phyloP scores from a whole-genome alignment of 768 basidiomycete species.

The Boletus tylopilopsis region DNA sequence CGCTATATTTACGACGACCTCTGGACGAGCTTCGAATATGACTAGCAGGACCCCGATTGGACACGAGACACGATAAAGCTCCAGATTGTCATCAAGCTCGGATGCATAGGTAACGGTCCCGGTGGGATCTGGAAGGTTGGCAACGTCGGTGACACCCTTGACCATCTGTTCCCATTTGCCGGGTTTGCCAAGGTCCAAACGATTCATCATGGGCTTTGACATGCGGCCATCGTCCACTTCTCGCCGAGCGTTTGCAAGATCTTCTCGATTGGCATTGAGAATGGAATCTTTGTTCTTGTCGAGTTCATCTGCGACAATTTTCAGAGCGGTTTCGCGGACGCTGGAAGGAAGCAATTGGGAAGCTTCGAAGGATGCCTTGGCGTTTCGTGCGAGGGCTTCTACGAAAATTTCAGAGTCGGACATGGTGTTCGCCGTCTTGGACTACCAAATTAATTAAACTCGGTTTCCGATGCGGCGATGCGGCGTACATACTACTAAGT shows the following conservation, averaged over 20 bases:
- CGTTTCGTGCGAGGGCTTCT: constrained; percentile 69
- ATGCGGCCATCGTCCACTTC: constrained; percentile 85
- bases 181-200: constrained; percentile 71
- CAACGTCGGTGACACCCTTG: constrained; percentile 85
- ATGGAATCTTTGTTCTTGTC: constrained; percentile 62
- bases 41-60: constrained; percentile 95
- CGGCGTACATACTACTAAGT: no score
- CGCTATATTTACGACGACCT: constrained; percentile 97
- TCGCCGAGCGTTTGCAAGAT: constrained; percentile 74
- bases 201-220: constrained; percentile 76
- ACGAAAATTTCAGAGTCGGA: constrained; percentile 26
- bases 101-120: constrained; percentile 85
- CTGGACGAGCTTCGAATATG: constrained; percentile 96
- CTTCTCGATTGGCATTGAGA: constrained; percentile 74
- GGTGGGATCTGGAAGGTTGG: constrained; percentile 79
- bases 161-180: constrained; percentile 97
- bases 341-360: constrained; percentile 74
- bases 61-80: constrained; percentile 91
- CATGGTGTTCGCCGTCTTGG: not conserved
- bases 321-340: constrained; percentile 70
- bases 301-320: constrained; percentile 65
- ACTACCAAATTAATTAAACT: no score
- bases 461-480: no score
- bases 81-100: constrained; percentile 81
- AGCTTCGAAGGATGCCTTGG: constrained; percentile 80